Percentiles rank a stretch among this genome's conserved stretches.
These are phyloP conservation scores for Apocynum venetum DNA, from an alignment of 257 asterid genomes.

Conservation along the genomic window DNA sequence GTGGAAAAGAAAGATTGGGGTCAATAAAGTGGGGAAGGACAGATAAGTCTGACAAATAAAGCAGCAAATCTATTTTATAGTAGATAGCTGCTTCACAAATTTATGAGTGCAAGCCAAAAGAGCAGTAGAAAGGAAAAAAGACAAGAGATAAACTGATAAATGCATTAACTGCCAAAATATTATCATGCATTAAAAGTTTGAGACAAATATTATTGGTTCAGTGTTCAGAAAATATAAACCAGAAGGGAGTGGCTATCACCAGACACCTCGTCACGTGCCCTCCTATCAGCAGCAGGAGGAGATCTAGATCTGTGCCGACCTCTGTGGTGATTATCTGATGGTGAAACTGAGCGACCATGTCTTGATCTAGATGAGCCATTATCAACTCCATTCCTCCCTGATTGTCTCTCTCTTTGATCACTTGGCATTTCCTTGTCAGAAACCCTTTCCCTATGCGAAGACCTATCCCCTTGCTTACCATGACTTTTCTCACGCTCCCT, in stretches of 20 bases:
- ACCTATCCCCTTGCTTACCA: conserved; percentile 44
- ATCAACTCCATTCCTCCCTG: conserved; percentile 51
- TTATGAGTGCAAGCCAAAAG: background rate
- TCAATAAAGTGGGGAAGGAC: background rate
- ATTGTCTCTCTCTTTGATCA: conserved; percentile 50
- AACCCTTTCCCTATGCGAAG: conserved; percentile 39
- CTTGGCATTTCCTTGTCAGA: conserved; percentile 37
- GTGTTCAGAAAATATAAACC: conserved; percentile 8
- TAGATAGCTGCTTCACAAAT: background rate
- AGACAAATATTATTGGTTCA: background rate
- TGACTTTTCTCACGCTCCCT: conserved; percentile 45
- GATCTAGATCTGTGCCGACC: conserved; percentile 69
- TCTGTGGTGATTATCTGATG: conserved; percentile 48
- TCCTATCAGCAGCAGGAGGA: conserved; percentile 46
- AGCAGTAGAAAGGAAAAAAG: background rate
- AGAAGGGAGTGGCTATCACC: conserved; percentile 60
- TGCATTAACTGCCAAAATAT: background rate
- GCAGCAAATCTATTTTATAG: background rate
- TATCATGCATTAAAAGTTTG: background rate
- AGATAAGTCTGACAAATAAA: background rate
- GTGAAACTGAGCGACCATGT: conserved; percentile 53
- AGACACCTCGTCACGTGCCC: conserved; percentile 84
- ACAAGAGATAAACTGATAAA: no score
- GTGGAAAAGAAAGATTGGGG: background rate
- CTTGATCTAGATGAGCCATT: conserved; percentile 50